Percentiles rank a stretch among this genome's conserved stretches.
Conservation (phyloP, 805 yeast genomes). For the Soucietia sequanensis region DNA sequence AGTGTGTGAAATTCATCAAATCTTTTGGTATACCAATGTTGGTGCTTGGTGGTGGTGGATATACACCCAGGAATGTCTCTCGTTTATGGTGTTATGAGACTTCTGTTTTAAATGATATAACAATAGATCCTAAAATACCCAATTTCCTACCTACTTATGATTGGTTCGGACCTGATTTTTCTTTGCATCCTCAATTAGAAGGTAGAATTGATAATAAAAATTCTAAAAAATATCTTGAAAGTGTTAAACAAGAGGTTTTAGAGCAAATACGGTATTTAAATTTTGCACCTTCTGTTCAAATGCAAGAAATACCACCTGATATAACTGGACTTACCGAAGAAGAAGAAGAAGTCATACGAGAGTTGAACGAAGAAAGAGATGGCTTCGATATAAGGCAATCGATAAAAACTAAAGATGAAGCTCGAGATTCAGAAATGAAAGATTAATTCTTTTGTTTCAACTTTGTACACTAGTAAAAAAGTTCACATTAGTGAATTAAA, state of each 20-base stretch:
- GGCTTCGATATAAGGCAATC: conserved; percentile 9
- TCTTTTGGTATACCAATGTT: conserved; percentile 87
- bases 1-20: conserved; percentile 87
- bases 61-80: conserved; percentile 93
- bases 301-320: conserved; percentile 85
- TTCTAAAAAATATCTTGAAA: conserved; percentile 77
- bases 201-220: conserved; percentile 79
- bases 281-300: conserved; percentile 93
- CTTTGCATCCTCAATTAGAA: conserved; percentile 71
- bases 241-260: conserved; percentile 67
- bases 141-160: conserved; percentile 70
- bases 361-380: conserved; percentile 33
- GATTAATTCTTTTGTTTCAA: conserved; percentile 5
- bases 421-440: conserved; percentile 19
- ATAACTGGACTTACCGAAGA: conserved; percentile 42
- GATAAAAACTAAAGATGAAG: conserved; percentile 22
- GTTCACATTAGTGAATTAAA: not conserved
- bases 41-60: conserved; percentile 97
- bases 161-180: conserved; percentile 88
- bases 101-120: conserved; percentile 66
- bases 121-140: conserved; percentile 50
- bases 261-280: conserved; percentile 80
- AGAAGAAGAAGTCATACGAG: conserved; percentile 37
- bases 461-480: not conserved
- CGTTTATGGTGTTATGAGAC: conserved; percentile 97